Evolutionary conservation across 192 early-diverging fungal genomes (phyloP).

Genomic region (Coemansia sp.): DNA sequence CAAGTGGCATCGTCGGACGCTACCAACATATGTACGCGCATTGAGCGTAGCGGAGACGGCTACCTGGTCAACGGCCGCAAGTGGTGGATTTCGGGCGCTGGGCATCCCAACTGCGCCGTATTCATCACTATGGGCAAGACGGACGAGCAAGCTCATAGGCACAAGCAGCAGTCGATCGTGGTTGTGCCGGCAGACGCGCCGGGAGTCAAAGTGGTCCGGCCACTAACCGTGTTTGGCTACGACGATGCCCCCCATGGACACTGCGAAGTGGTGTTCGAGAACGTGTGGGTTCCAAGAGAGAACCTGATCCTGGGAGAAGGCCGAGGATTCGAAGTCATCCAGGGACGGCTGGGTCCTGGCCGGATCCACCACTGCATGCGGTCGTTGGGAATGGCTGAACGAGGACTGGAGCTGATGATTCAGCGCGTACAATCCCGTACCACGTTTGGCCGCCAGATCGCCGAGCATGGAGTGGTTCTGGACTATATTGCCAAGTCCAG

Average conservation of each 20-base stretch:
- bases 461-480: constrained; percentile 78
- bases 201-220: constrained; percentile 80
- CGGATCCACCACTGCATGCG: constrained; percentile 99
- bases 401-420: constrained; percentile 85
- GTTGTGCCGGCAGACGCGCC: constrained; percentile 81
- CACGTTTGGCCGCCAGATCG: constrained; percentile 85
- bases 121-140: constrained; percentile 91
- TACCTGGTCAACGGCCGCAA: constrained; percentile 82
- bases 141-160: constrained; percentile 56
- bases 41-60: constrained; percentile 62
- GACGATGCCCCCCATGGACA: constrained; percentile 98
- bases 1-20: constrained; percentile 94
- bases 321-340: constrained; percentile 97
- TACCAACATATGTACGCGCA: constrained; percentile 90
- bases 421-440: constrained; percentile 75
- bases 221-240: constrained; percentile 88
- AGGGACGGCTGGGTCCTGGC: constrained; percentile 91
- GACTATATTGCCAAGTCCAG: constrained; percentile 81
- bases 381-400: constrained; percentile 88
- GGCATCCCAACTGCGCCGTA: constrained; percentile 90
- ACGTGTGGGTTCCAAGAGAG: constrained; percentile 80
- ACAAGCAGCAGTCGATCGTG: constrained; percentile 88
- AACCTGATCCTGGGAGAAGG: constrained; percentile 94
- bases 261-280: constrained; percentile 87
- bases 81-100: constrained; percentile 99